Base-by-base conservation (phyloP, 139 green algal species). In the Pleodorina starrii region DNA sequence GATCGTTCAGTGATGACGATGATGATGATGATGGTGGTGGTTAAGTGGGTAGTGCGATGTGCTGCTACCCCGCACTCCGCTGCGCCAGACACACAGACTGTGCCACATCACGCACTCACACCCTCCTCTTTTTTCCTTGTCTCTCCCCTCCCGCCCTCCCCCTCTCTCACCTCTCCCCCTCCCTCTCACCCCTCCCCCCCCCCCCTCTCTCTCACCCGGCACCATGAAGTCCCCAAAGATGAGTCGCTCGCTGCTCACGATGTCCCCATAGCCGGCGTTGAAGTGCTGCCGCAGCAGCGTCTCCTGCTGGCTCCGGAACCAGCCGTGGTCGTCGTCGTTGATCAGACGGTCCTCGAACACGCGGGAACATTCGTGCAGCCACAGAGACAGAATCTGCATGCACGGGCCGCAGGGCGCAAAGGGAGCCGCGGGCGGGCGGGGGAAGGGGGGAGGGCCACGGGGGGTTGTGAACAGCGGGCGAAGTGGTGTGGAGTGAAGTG, bases 301-400 rank as follows among this genome's bases (percentile, higher is more conserved):
- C 60, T 87, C 72, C 88, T 93, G 90, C 40, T 84, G 50, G 25
- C 48, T 38, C 17, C 85, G 71, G 93, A 98, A 97, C 95, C 96
- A 97, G 23, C 60, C 72, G 44, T 94, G 89, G 93, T 98, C 96
- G 7, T 96, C 95, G 38, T 95, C 84, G 75, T 96, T 97, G 72
- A 96, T 96, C 38, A 98, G 90, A 2, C 95, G 90, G 86, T 97
- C 95, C 51, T 94, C 87, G 90, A 97, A 98, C 29, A 97, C 95
- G 43, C 95, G 92, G 14, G 72, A 81, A 60, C 76, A 92, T 86
- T 97, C 95, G 83, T 97, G 95, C 78, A 96, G 85, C 95, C 95
- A 97, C 50, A 97, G 92, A 32, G 69, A 76, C 50, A 97, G 80
- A 2, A 97, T 17, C 85, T 94, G 90, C 11, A 21, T 40, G n/a